Conservation (phyloP, 805 yeast species). For the Danielia oregonensis region DNA sequence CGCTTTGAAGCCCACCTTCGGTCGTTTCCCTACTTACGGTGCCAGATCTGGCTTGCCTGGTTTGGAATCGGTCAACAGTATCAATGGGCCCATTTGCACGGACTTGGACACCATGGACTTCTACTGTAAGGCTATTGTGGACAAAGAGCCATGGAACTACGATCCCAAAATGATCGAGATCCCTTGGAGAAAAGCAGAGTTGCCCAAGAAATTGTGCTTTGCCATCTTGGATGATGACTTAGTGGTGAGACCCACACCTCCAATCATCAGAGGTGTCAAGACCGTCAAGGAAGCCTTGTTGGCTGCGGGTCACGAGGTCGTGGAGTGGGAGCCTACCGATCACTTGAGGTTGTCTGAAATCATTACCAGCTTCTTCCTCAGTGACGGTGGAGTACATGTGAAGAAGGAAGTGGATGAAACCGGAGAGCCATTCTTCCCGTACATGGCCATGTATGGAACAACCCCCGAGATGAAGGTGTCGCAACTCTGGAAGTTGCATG, state of each 20-base stretch:
- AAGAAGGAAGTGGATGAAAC: conserved; percentile 29
- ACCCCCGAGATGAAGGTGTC: conserved; percentile 33
- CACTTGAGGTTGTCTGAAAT: conserved; percentile 28
- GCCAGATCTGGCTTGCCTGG: conserved; percentile 34
- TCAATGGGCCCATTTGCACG: conserved; percentile 47
- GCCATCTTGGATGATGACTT: conserved; percentile 45
- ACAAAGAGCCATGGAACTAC: conserved; percentile 39
- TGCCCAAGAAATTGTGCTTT: conserved; percentile 39
- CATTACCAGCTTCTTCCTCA: conserved; percentile 36
- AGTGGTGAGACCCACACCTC: conserved; percentile 51
- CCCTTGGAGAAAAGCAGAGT: conserved; percentile 41
- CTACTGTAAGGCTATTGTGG: conserved; percentile 35
- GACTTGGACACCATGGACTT: conserved; percentile 36
- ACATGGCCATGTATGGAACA: conserved; percentile 36
- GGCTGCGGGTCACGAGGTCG: conserved; percentile 48
- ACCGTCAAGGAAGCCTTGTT: conserved; percentile 24
- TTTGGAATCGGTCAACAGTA: conserved; percentile 33
- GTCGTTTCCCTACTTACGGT: conserved; percentile 40
- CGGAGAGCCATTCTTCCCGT: conserved; percentile 45
- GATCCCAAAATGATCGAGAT: conserved; percentile 52
- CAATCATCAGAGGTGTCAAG: conserved; percentile 45
- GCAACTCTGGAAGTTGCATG: conserved; percentile 40
- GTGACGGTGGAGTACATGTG: conserved; percentile 44
- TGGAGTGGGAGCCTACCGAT: conserved; percentile 44
- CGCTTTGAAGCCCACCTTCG: conserved; percentile 43